These are phyloP conservation scores for Cubamyces sp. DNA, from an alignment of 768 basidiomycete genomes.

Conservation along the genomic window DNA sequence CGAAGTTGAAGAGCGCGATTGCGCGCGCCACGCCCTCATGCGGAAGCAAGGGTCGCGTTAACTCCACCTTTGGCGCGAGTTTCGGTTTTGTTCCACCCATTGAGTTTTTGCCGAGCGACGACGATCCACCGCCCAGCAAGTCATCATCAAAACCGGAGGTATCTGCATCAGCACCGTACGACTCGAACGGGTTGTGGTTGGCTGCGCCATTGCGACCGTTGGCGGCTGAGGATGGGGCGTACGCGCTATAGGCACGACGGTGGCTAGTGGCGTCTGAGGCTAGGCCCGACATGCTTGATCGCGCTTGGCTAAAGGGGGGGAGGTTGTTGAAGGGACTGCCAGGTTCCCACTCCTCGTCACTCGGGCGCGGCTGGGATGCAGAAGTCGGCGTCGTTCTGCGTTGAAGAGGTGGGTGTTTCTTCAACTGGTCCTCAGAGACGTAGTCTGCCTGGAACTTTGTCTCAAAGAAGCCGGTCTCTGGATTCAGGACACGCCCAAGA, in stretches of 20 bases:
- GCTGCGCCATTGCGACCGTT: neutral
- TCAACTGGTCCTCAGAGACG: constrained; percentile 36
- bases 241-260: constrained; percentile 41
- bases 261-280: constrained; percentile 37
- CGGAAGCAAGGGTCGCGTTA: constrained; percentile 50
- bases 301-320: constrained; percentile 39
- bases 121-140: constrained; percentile 18
- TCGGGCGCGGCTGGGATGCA: neutral
- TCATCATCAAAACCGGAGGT: constrained; percentile 22
- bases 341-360: constrained; percentile 37
- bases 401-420: constrained; percentile 26
- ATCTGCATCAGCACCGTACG: constrained; percentile 7
- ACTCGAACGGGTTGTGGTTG: constrained; percentile 28
- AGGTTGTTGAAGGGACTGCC: constrained; percentile 41
- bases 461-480: constrained; percentile 39
- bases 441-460: constrained; percentile 53
- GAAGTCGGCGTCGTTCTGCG: constrained; percentile 6
- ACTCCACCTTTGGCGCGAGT: constrained; percentile 54
- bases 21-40: constrained; percentile 70
- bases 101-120: constrained; percentile 9
- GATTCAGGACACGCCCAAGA: constrained; percentile 26
- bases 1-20: constrained; percentile 74
- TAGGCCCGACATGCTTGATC: constrained; percentile 33
- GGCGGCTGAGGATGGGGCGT: constrained; percentile 26
- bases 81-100: constrained; percentile 28